These are phyloP conservation scores for Bretschneidera sinensis DNA, from an alignment of 345 rosid genomes.

Conservation along the genomic window DNA sequence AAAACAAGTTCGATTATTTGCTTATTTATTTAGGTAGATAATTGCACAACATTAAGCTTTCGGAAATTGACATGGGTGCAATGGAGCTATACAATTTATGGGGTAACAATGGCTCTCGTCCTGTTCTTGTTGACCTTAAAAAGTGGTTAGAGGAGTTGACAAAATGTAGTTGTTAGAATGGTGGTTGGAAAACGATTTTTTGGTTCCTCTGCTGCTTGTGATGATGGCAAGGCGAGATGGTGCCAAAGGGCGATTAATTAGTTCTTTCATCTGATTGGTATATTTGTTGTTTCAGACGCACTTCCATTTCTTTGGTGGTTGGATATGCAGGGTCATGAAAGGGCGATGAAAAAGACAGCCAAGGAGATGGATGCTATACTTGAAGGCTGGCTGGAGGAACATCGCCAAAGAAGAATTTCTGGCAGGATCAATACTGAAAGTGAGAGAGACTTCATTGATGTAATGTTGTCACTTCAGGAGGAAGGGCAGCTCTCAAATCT, in stretches of 20 bases:
- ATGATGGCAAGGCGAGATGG: slow-evolving; percentile 27
- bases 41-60: too few species aligned
- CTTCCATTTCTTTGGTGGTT: slow-evolving; percentile 53
- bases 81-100: slow-evolving; percentile 30
- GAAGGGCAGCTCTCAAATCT: slow-evolving; percentile 21
- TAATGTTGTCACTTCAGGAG: slow-evolving; percentile 34
- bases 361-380: slow-evolving; percentile 35
- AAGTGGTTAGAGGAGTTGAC: slow-evolving; percentile 42
- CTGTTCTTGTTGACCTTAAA: slow-evolving; percentile 38
- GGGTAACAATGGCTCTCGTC: slow-evolving; percentile 14
- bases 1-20: too few species aligned
- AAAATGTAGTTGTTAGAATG: slow-evolving; percentile 35
- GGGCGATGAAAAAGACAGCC: slow-evolving; percentile 57
- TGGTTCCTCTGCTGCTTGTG: slow-evolving; percentile 15
- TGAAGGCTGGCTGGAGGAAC: slow-evolving; percentile 41
- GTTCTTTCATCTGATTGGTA: slow-evolving; percentile 45
- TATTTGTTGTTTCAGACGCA: slow-evolving; percentile 52
- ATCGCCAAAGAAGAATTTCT: slow-evolving; percentile 27
- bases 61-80: slow-evolving; percentile 31
- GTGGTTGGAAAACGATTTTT: slow-evolving; percentile 48
- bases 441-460: slow-evolving; percentile 32
- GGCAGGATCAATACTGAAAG: slow-evolving; percentile 1
- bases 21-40: too few species aligned
- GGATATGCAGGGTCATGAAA: slow-evolving; percentile 50
- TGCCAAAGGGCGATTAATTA: slow-evolving; percentile 31